Conservation (phyloP, 164 flowering plant genomes). For the Magnolia sinica region DNA sequence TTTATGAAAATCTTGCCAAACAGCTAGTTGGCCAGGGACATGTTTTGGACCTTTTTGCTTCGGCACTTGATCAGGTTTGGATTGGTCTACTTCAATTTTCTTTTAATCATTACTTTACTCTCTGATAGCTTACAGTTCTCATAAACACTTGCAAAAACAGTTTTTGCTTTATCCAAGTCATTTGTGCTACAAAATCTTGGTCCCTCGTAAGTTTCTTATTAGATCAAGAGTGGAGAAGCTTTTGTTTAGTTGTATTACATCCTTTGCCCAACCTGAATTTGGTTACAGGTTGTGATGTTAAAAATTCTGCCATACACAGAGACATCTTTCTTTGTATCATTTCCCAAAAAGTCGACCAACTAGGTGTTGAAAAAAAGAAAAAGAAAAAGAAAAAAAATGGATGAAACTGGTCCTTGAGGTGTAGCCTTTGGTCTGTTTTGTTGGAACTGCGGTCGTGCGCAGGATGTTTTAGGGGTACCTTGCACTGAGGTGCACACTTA, state of each 20-base stretch:
- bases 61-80: constrained; percentile 97
- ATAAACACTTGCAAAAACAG: not conserved
- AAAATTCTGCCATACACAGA: too few species aligned
- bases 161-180: too few species aligned
- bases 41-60: constrained; percentile 92
- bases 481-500: not conserved
- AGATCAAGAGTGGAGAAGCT: not conserved
- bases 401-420: not conserved
- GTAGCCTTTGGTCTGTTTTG: not conserved
- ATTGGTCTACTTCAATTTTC: not conserved
- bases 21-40: constrained; percentile 91
- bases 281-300: too few species aligned
- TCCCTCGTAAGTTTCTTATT: not conserved
- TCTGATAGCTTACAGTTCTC: not conserved
- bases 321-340: too few species aligned
- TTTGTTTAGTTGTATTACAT: not conserved
- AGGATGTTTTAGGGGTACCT: not conserved
- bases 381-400: not conserved
- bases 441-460: not conserved
- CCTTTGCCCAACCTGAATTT: not conserved
- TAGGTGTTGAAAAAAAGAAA: not conserved
- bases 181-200: too few species aligned
- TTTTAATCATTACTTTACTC: not conserved
- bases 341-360: too few species aligned
- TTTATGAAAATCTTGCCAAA: constrained; percentile 79